A percentile compares a stretch with the other conserved stretches of the same genome.
Evolutionary conservation across 306 rosid genomes (phyloP).

Genomic region (Quercus variabilis): DNA sequence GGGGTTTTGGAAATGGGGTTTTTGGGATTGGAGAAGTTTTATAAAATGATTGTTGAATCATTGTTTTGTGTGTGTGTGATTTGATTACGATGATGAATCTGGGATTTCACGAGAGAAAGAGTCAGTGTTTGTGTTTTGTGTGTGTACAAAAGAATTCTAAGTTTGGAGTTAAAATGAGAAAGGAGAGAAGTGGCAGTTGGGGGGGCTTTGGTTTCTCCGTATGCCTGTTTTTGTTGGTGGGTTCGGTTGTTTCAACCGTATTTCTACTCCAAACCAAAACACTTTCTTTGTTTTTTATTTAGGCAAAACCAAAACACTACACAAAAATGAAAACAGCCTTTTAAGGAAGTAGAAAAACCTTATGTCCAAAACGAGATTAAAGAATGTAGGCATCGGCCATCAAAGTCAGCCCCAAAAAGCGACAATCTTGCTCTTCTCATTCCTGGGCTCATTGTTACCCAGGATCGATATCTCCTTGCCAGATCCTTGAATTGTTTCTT

Average conservation of each 20-base stretch:
- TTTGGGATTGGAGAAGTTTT: conserved; percentile 23
- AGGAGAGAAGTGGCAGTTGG: not conserved
- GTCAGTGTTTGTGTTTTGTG: not conserved
- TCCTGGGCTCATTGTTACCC: too few species aligned
- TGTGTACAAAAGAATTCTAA: not conserved
- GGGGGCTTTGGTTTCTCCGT: conserved; percentile 5
- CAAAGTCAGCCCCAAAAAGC: too few species aligned
- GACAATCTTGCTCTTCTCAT: too few species aligned
- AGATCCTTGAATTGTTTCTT: too few species aligned
- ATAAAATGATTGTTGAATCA: conserved; percentile 40
- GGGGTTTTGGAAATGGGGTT: conserved; percentile 13
- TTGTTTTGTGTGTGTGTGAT: not conserved
- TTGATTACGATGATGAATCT: not conserved
- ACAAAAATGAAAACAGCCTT: too few species aligned
- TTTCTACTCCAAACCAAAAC: not conserved
- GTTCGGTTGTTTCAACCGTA: not conserved
- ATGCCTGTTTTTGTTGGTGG: not conserved
- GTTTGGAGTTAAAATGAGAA: not conserved
- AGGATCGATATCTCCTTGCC: too few species aligned
- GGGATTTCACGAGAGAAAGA: not conserved
- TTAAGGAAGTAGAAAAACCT: too few species aligned
- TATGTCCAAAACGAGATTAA: too few species aligned
- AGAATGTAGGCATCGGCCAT: too few species aligned
- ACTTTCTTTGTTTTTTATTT: too few species aligned
- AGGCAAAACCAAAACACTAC: too few species aligned